These are phyloP conservation scores for Carnegiea gigantea DNA, from an alignment of 179 eudicot species.

Conservation along the genomic window DNA sequence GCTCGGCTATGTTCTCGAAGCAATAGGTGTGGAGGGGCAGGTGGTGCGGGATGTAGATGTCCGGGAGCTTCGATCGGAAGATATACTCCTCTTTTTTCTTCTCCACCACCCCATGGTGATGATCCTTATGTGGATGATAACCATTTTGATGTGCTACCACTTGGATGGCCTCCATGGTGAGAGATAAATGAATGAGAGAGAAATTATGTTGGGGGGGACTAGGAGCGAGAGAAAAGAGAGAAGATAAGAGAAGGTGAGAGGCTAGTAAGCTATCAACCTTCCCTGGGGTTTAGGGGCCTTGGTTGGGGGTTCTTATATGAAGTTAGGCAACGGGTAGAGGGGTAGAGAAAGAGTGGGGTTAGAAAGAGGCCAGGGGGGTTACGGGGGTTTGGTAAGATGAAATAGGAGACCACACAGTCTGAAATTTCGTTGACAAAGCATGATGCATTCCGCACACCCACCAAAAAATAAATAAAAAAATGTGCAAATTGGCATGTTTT, in stretches of 20 bases:
- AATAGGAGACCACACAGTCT: conserved; percentile 9
- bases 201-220: background rate
- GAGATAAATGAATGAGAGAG: background rate
- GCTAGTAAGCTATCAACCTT: conserved; percentile 18
- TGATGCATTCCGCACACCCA: background rate
- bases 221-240: conserved; percentile 13
- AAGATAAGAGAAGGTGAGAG: conserved; percentile 19
- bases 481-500: background rate
- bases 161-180: conserved; percentile 18
- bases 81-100: conserved; percentile 39
- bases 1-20: conserved; percentile 56
- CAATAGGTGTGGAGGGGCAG: conserved; percentile 72
- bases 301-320: conserved; percentile 32
- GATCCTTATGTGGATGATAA: background rate
- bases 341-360: background rate
- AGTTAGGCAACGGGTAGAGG: conserved; percentile 38
- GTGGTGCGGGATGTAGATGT: conserved; percentile 71
- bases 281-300: conserved; percentile 12
- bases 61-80: conserved; percentile 78
- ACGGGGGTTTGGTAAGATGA: conserved; percentile 24
- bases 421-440: conserved; percentile 26
- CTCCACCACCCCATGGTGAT: conserved; percentile 8
- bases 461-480: too few relatives aligned
- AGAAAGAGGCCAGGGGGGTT: background rate
- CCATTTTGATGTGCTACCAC: background rate